Base-by-base conservation (phyloP, 257 asterid species). In the Solanum acaule region DNA sequence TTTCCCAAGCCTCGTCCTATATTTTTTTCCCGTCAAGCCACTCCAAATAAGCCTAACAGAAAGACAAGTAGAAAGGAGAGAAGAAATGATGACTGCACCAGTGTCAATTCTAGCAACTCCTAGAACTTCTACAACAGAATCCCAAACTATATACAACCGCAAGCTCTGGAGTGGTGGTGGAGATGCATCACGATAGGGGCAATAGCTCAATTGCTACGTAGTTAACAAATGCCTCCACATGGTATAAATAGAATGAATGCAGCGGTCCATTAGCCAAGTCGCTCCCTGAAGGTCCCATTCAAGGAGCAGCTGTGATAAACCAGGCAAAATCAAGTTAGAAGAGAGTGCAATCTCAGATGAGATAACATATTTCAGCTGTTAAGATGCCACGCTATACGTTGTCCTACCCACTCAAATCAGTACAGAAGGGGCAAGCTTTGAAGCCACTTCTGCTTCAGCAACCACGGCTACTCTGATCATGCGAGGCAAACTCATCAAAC, bases 311-410 rank as follows among this genome's bases (percentile, higher is more conserved):
- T 89, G 93, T 78, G 86, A 86, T 83, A 88, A 87, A 88, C 91
- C 91, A 89, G 92, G 85, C 90, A 88, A 86, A 92, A 87, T 90
- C 88, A 88, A 87, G 95, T 92, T 82, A 83, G 93, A 90, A 71
- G 84, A 84, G 87, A 16, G 71, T 87, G 79, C 76, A 56, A 23
- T n/a, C 49, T 11, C 29, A 44, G 76, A 73, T 38, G 75, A 61
- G 89, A 82, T 61, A 87, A 89, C 87, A 65, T 90, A 65, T 90
- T 90, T 90, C 91, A 84, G 86, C 82, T 90, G 84, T 37, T 78
- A 75, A 88, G 89, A 52, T 77, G 49, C 91, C 79, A 87, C 56
- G 90, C 84, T 87, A 73, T 90, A 59, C 82, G 61, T 63, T 12
- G 89, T 81, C 86, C 86, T 92, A 89, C 88, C 61, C 90, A 87